phyloP scores from a whole-genome alignment of 345 rosid species.

The Sisymbrium altissimum region DNA sequence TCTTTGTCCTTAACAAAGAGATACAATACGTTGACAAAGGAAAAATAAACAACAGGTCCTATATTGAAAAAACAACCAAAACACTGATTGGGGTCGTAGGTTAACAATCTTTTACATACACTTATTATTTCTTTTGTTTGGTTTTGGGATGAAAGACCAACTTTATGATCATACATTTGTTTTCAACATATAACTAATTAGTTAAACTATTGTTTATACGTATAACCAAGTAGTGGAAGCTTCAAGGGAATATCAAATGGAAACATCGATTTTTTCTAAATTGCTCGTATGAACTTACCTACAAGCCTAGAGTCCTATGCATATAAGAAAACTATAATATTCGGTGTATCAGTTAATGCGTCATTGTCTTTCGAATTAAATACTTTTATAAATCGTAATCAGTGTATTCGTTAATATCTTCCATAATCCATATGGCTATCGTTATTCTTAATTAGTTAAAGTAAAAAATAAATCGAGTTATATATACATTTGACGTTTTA shows the following conservation, averaged over 20 bases:
- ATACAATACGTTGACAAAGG: conserved; percentile 3
- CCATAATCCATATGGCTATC: neutral
- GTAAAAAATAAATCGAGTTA: neutral
- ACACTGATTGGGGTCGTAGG: neutral
- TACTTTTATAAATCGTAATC: neutral
- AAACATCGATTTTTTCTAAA: neutral
- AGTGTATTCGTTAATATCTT: conserved; percentile 2
- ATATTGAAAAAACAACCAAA: neutral
- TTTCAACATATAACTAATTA: neutral
- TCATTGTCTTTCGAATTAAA: neutral
- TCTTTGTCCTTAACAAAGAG: neutral
- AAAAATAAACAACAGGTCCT: neutral
- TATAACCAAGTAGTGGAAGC: neutral
- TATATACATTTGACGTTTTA: neutral
- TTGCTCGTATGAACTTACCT: conserved; percentile 6
- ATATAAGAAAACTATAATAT: neutral
- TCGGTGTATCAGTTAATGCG: conserved; percentile 6
- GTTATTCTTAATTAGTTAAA: neutral
- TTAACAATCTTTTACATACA: neutral
- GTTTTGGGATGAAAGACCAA: neutral
- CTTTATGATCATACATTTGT: neutral
- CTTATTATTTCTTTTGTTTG: neutral
- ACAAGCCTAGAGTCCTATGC: conserved; percentile 13
- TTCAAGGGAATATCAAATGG: conserved; percentile 4
- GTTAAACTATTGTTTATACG: neutral